Base-by-base conservation (phyloP, 2,329 filamentous ascomycete species). In the Exophiala phaeomuriformis region DNA sequence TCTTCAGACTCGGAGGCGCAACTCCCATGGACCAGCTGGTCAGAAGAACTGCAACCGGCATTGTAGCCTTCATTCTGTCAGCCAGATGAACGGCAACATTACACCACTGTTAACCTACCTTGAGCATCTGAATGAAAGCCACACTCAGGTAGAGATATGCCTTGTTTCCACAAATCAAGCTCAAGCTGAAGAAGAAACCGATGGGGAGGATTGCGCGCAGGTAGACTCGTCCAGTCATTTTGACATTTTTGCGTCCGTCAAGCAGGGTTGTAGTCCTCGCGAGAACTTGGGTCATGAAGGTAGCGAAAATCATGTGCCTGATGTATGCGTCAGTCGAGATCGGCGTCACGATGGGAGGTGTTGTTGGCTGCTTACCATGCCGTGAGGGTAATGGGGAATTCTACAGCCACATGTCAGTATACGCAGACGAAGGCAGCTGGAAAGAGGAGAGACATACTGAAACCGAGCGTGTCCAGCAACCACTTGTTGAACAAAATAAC, bases 401-500 rank as follows among this genome's bases (percentile, higher is more conserved):
- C 54, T 59, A n/a, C 9, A 3, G 31, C 33, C 52, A 27, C 52
- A 43, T 36, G 31, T 57, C 40, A 56, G 39, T 32, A 19, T 40
- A 27, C 49, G 7, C 6, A 31, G 19, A 8, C 27, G 4, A 37
- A n/a, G 19, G 6, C 10, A 33, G 9, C 19, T 19, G 19, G 19
- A 19, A 19, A 8, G 31, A 10, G 12, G 31, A 32, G 3, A 41
- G 39, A 41, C 72, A 63, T 68, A 75, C 72, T 74, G 67, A 73
- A 79, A 57, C 71, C 73, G 72, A 64, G 79, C 37, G 85, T 90
- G 66, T 91, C 84, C 59, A 97, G 80, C 66, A 98, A 89, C 83
- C 88, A 95, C 82, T 98, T 98, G 84, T 98, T 97, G 85, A 96
- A 97, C 58, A 98, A 78, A 70, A 98, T 98, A 68, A 97, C 90